These are phyloP conservation scores for Rhizopogon vinicolor DNA, from an alignment of 768 basidiomycete species.

Conservation along the genomic window DNA sequence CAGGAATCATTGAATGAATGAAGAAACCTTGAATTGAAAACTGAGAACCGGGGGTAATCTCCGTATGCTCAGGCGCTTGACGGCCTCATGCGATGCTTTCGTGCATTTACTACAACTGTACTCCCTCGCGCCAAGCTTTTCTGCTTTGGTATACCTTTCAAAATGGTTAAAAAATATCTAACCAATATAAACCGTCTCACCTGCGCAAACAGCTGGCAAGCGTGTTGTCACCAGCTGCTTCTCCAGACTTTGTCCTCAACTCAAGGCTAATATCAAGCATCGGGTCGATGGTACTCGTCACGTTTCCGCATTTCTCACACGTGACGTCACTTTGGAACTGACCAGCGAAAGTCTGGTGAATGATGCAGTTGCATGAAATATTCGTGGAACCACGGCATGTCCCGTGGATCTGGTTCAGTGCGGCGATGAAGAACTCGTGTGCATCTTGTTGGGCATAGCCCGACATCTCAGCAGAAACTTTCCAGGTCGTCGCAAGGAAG, in stretches of 20 bases:
- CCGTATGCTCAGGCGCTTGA: slow-evolving; percentile 79
- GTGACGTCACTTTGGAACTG: slow-evolving; percentile 84
- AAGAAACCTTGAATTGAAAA: slow-evolving; percentile 86
- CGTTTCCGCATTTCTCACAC: slow-evolving; percentile 80
- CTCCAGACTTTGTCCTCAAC: slow-evolving; percentile 52
- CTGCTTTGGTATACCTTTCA: slow-evolving; percentile 75
- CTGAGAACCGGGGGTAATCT: slow-evolving; percentile 86
- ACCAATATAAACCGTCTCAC: slow-evolving; percentile 30
- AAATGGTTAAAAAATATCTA: slow-evolving; percentile 1
- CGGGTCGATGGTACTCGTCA: slow-evolving; percentile 79
- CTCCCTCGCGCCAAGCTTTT: slow-evolving; percentile 77
- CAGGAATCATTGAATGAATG: not conserved
- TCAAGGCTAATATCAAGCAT: slow-evolving; percentile 91
- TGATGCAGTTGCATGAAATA: slow-evolving; percentile 82
- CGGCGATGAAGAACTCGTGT: slow-evolving; percentile 81
- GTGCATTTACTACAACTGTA: slow-evolving; percentile 84
- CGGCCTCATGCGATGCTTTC: slow-evolving; percentile 66
- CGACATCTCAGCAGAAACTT: slow-evolving; percentile 68
- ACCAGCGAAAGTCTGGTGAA: slow-evolving; percentile 88
- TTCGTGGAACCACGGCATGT: slow-evolving; percentile 73
- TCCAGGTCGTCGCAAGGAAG: slow-evolving; percentile 84
- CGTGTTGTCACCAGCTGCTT: slow-evolving; percentile 52
- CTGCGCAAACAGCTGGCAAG: slow-evolving; percentile 72
- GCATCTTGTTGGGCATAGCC: slow-evolving; percentile 96
- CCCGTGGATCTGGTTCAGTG: slow-evolving; percentile 83